Evolutionary conservation across 2,329 filamentous ascomycete genomes (phyloP).

Genomic region (Fusarium verticillioides): DNA sequence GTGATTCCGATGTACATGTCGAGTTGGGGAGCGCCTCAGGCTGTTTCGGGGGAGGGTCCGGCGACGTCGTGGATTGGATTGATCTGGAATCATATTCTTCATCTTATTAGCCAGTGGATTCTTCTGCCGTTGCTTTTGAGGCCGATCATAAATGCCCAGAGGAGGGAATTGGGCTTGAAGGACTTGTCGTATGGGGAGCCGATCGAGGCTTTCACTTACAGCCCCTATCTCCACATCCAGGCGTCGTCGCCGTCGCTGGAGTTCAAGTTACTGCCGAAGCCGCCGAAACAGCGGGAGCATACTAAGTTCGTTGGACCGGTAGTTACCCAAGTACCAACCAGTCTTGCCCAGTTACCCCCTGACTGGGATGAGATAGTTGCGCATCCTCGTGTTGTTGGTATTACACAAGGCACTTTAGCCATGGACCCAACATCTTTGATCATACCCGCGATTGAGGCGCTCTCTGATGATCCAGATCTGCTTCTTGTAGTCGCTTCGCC

Average conservation of each 20-base stretch:
- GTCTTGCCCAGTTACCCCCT: constrained; percentile 39
- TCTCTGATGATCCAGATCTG: constrained; percentile 42
- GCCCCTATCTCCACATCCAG: constrained; percentile 53
- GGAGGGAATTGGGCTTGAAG: constrained; percentile 44
- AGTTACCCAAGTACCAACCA: constrained; percentile 38
- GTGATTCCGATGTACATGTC: constrained; percentile 54
- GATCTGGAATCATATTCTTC: constrained; percentile 44
- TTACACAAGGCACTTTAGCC: constrained; percentile 54
- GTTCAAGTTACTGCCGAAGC: constrained; percentile 45
- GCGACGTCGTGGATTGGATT: constrained; percentile 42
- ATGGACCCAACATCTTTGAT: constrained; percentile 52
- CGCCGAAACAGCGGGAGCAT: constrained; percentile 24
- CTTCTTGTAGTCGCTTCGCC: constrained; percentile 51
- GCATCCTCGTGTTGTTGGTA: constrained; percentile 47
- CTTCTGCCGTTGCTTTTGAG: constrained; percentile 44
- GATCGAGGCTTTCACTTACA: constrained; percentile 50
- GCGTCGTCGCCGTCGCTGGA: constrained; percentile 50
- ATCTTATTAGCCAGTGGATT: constrained; percentile 45
- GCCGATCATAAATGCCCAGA: constrained; percentile 47
- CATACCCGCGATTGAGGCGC: constrained; percentile 51
- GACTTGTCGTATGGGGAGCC: constrained; percentile 46
- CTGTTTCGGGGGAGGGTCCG: constrained; percentile 48
- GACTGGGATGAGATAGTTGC: constrained; percentile 49
- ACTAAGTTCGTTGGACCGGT: constrained; percentile 51
- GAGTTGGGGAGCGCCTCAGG: constrained; percentile 43